These are phyloP conservation scores for Raphidocelis subcapitata DNA, from an alignment of 139 green algal genomes.

Conservation along the genomic window DNA sequence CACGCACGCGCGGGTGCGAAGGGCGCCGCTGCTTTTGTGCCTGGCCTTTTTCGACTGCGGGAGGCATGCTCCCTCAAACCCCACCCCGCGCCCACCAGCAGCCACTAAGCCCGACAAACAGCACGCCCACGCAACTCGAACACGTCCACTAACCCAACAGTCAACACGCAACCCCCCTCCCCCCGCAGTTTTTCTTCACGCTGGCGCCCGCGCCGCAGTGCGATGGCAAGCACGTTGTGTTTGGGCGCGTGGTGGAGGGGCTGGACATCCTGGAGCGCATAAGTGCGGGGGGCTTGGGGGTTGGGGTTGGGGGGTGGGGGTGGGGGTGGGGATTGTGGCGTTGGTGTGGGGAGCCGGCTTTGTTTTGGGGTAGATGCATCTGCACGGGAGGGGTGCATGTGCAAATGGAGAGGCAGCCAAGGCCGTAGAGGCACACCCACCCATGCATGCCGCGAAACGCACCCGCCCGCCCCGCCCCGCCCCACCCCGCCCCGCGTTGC, in stretches of 20 bases:
- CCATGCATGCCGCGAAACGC: too few species aligned
- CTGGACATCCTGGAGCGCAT: conserved; percentile 73
- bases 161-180: background rate
- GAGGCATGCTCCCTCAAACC: too few species aligned
- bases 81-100: too few species aligned
- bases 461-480: background rate
- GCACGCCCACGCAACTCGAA: too few species aligned
- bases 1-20: too few species aligned
- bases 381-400: background rate
- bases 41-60: too few species aligned
- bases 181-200: conserved; percentile 85
- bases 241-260: conserved; percentile 77
- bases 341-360: background rate
- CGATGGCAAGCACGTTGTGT: conserved; percentile 88
- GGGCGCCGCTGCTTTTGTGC: too few species aligned
- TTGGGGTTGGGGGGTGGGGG: background rate
- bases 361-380: too few species aligned
- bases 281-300: conserved; percentile 31
- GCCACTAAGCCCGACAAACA: too few species aligned
- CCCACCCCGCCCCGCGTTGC: background rate
- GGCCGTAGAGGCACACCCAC: background rate
- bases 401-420: background rate
- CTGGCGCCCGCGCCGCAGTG: conserved; percentile 62
- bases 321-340: background rate
- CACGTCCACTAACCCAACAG: background rate